Evolutionary conservation across 306 rosid species (phyloP).

Genomic region (Abrus precatorius): DNA sequence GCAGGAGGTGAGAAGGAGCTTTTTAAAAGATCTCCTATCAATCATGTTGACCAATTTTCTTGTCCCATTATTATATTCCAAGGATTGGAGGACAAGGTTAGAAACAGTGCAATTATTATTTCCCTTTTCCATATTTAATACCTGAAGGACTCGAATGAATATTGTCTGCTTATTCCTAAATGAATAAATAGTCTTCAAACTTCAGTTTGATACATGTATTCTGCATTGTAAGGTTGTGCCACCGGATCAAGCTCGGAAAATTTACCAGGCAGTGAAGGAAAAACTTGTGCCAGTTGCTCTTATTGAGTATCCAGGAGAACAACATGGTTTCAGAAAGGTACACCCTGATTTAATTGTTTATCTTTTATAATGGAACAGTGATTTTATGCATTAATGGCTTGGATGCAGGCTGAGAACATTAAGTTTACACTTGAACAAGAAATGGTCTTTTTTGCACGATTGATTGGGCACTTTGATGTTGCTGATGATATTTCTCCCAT

Average conservation of each 20-base stretch:
- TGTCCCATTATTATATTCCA: constrained; percentile 92
- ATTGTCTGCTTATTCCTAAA: not conserved
- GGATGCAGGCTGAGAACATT: constrained; percentile 89
- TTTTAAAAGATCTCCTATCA: constrained; percentile 85
- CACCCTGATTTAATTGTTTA: constrained; percentile 3
- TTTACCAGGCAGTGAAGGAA: constrained; percentile 79
- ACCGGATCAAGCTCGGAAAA: constrained; percentile 87
- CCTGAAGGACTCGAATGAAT: not conserved
- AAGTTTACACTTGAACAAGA: constrained; percentile 92
- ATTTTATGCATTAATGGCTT: constrained; percentile 37
- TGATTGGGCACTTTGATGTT: constrained; percentile 81
- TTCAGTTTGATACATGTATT: not conserved
- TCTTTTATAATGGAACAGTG: not conserved
- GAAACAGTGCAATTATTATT: constrained; percentile 15
- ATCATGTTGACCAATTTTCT: constrained; percentile 79
- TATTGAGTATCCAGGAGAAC: constrained; percentile 95
- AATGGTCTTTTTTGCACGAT: constrained; percentile 97
- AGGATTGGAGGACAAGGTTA: constrained; percentile 96
- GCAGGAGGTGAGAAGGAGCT: constrained; percentile 75
- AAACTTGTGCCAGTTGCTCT: constrained; percentile 94
- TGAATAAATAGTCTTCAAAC: not conserved
- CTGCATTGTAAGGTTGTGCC: constrained; percentile 72
- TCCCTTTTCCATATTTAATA: not conserved
- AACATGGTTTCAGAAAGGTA: constrained; percentile 97
- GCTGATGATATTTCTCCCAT: constrained; percentile 86